These are phyloP conservation scores for Suhomyces sp. DNA, from an alignment of 805 yeast species.

Conservation along the genomic window DNA sequence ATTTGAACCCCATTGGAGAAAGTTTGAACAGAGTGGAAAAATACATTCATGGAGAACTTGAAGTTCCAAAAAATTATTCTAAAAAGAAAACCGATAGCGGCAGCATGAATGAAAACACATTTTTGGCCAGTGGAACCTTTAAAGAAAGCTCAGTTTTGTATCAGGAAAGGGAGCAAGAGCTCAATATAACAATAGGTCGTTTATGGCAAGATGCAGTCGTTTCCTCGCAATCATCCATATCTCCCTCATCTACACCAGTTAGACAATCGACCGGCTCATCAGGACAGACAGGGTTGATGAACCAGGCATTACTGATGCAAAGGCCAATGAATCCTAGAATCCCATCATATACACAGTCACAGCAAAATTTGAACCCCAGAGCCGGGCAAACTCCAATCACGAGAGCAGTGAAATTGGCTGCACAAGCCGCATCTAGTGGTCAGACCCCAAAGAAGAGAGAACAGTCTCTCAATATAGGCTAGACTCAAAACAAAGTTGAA, in stretches of 20 bases:
- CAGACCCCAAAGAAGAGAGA: conserved; percentile 5
- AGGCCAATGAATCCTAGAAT: conserved; percentile 22
- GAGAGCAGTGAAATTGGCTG: conserved; percentile 36
- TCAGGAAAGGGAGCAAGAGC: conserved; percentile 32
- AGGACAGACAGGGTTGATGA: neutral
- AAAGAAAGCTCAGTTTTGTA: conserved; percentile 33
- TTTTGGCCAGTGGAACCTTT: conserved; percentile 23
- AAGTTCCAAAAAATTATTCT: conserved; percentile 22
- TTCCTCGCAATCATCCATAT: conserved; percentile 5
- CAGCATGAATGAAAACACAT: conserved; percentile 1
- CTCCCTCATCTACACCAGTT: conserved; percentile 1
- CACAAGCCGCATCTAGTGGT: conserved; percentile 8
- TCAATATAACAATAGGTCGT: conserved; percentile 22
- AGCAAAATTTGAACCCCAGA: conserved; percentile 12
- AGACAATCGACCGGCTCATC: conserved; percentile 6
- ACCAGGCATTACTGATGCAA: conserved; percentile 9
- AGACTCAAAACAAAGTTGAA: too few species aligned
- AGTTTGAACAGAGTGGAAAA: conserved; percentile 53
- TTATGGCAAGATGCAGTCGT: conserved; percentile 42
- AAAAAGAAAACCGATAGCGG: conserved; percentile 5
- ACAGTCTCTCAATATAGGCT: neutral
- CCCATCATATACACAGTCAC: conserved; percentile 20
- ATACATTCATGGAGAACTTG: conserved; percentile 18
- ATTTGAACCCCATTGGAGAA: conserved; percentile 67
- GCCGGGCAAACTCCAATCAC: conserved; percentile 31